Evolutionary conservation across 441 rosid genomes (phyloP).

Genomic region (Arabidopsis lyrata): DNA sequence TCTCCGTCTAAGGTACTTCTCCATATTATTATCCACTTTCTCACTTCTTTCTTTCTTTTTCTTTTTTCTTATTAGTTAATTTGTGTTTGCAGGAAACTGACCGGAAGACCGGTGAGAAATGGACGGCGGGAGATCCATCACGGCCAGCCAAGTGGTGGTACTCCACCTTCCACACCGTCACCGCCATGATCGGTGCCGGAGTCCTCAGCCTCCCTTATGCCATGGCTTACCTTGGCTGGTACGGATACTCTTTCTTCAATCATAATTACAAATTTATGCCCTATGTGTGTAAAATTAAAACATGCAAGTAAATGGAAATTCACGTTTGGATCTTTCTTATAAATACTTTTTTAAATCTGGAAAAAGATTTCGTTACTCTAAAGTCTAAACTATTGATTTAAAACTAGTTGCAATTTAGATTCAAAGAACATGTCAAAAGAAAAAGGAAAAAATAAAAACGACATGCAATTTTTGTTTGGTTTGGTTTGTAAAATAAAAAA

Average conservation of each 20-base stretch:
- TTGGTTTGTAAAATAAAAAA: slow-evolving; percentile 10
- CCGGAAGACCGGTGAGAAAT: slow-evolving; percentile 54
- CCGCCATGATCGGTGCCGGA: slow-evolving; percentile 99
- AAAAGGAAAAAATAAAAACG: background rate
- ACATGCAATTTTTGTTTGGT: background rate
- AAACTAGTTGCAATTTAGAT: slow-evolving; percentile 5
- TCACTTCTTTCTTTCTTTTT: background rate
- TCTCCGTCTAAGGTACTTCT: slow-evolving; percentile 54
- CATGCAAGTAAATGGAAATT: slow-evolving; percentile 15
- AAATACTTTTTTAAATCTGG: too few relatives aligned
- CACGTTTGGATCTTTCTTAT: background rate
- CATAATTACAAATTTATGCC: slow-evolving; percentile 4
- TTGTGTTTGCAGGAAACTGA: slow-evolving; percentile 56
- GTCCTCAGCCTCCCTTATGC: slow-evolving; percentile 96
- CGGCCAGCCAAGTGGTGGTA: slow-evolving; percentile 97
- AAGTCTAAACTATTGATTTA: too few relatives aligned
- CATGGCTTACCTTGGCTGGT: slow-evolving; percentile 97
- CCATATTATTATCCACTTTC: background rate
- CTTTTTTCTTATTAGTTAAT: background rate
- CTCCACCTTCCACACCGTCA: slow-evolving; percentile 88
- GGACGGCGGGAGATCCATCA: slow-evolving; percentile 61
- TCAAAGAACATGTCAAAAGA: background rate
- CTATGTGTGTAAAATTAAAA: background rate
- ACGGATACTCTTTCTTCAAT: slow-evolving; percentile 26
- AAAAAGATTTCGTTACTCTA: background rate